A percentile compares a stretch with the other conserved stretches of the same genome.
These are phyloP conservation scores for Scheffersomyces insectosa DNA, from an alignment of 1,139 yeast genomes.

Conservation along the genomic window DNA sequence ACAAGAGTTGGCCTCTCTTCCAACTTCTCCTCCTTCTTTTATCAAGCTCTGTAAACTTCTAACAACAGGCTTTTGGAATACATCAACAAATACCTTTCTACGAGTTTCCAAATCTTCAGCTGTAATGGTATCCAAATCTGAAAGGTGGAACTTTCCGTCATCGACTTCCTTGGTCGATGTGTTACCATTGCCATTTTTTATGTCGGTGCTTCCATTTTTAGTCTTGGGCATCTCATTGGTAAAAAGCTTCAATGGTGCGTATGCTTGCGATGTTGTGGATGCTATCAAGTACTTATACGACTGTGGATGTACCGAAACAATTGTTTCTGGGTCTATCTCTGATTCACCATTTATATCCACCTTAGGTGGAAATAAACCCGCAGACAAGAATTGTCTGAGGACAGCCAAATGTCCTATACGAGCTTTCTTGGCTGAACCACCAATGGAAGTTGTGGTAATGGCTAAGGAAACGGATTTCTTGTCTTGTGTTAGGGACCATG, in stretches of 20 bases:
- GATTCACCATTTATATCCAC: conserved; percentile 1
- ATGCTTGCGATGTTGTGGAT: conserved; percentile 55
- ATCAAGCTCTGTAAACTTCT: conserved; percentile 53
- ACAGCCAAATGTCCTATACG: conserved; percentile 46
- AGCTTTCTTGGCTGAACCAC: conserved; percentile 40
- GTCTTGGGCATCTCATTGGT: conserved; percentile 32
- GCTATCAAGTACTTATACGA: conserved; percentile 57
- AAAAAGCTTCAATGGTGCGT: conserved; percentile 56
- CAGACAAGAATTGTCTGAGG: conserved; percentile 39
- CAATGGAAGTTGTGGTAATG: conserved; percentile 44
- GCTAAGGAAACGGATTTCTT: conserved; percentile 48
- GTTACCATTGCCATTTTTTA: conserved; percentile 2
- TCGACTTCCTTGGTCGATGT: conserved; percentile 12
- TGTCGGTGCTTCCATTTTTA: conserved; percentile 4
- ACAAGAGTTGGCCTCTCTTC: conserved; percentile 54
- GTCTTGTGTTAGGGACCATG: conserved; percentile 55
- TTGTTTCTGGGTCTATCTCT: conserved; percentile 4
- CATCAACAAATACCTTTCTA: conserved; percentile 51
- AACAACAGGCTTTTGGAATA: conserved; percentile 49
- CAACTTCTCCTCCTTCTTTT: conserved; percentile 77
- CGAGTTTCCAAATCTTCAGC: conserved; percentile 68
- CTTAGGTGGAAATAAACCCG: conserved; percentile 33
- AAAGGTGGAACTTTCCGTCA: conserved; percentile 29
- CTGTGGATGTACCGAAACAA: conserved; percentile 36
- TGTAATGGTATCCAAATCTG: conserved; percentile 35